Base-by-base conservation (phyloP, 805 yeast genomes). In the Lipomyces yamadae region DNA sequence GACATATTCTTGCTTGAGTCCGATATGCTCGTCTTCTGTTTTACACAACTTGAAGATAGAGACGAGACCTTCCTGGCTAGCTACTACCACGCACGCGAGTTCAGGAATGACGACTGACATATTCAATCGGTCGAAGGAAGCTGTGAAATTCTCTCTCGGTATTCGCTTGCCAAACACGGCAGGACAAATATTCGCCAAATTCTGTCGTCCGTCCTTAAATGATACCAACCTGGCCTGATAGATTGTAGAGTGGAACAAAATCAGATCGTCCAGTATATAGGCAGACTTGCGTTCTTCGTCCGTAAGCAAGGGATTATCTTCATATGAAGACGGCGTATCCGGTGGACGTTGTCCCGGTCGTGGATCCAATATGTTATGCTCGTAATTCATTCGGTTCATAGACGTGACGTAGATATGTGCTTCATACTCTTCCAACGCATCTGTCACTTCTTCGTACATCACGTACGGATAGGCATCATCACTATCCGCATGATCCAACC, bases 1-100 rank as follows among this genome's bases (percentile, higher is more conserved):
- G 30, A 67, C 62, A 57, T 53, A 54, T 45, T 67, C 70, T 34
- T 67, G 70, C 55, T 66, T 65, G 35, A 67, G 39, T 5, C 70
- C 70, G 52, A 60, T 2, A 24, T 55, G 54, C 30, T 30, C 60
- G 48, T 57, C 50, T 2, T 50, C 66, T 5, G 48, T 55, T 34
- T 59, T 53, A 60, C 70, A 67, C 8, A 60, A 58, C 55, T 65
- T 67, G 60, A 67, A 67, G 11, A 67, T 52, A 13, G 70, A 61
- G 13, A 66, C 48, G 30, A 52, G 35, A 34, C 70, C 70, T 30
- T 61, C 63, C 34, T 63, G 70, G 24, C 59, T 61, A 3, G 62
- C 70, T 15, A 63, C 39, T 11, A 67, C 30, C n/a, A 62, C 60
- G 52, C 65, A 61, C 7, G 66, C 61, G 4, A 67, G 57, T 30